Base-by-base conservation (phyloP, 192 early-diverging fungal species). In the Rhizoclosmatium globosum region DNA sequence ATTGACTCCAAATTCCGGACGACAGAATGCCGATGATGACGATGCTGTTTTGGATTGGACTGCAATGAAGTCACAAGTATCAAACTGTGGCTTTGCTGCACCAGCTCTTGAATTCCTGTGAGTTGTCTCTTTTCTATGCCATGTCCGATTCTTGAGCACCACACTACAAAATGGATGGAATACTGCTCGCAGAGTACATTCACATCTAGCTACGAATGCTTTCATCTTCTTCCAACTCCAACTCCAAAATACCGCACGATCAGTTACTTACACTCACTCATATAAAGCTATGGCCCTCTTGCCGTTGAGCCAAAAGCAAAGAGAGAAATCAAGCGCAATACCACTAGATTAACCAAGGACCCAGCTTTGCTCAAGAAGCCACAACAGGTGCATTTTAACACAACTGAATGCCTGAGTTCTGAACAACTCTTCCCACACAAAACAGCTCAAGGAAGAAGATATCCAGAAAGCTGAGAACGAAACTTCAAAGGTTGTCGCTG, bases 401-500 rank as follows among this genome's bases (percentile, higher is more conserved):
- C 31, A 31, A 31, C 31, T 31, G 31, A 31, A 31, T 31, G 31
- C 31, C 31, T 31, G 31, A 31, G 31, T 31, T 0, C 31, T 31
- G 31, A 31, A 31, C 15, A 31, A 31, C 31, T 31, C 31, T 31
- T 31, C 31, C 31, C 31, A 31, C 31, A 31, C 31, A 31, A 31
- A 31, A 47, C 68, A 89, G 80, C 68, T 95, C 50, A 83, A 84
- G 64, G 90, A 93, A 83, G 81, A 79, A 9, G 95, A 96, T 74
- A 90, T 96, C 74, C 83, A 89, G 59, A 87, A 89, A 53, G 90
- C 96, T 68, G 92, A 93, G 68, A 96, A 97, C 80, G 94, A 97
- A 69, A 98, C 96, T 0, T 92, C 95, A 2, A 88, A 87, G 43
- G 92, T 92, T 62, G 96, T 98, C n/a, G 85, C 87, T 50, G 77